Evolutionary conservation across 176 grass and related monocot genomes (phyloP).

Genomic region (Oryza rufipogon): DNA sequence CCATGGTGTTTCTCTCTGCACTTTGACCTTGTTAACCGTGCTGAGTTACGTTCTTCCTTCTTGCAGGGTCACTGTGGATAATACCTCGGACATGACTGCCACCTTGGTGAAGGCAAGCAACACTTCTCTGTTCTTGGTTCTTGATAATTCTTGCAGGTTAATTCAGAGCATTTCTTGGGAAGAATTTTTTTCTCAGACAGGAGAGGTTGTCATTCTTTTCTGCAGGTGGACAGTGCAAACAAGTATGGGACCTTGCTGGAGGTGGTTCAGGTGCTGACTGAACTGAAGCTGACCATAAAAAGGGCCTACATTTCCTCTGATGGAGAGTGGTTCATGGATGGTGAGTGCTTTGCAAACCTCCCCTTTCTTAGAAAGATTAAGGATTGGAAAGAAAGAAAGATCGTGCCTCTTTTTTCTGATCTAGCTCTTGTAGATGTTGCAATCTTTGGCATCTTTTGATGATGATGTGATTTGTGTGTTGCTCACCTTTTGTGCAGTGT

Average conservation of each 20-base stretch:
- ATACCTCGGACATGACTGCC: conserved; percentile 68
- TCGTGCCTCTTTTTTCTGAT: conserved; percentile 30
- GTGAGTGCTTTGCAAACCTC: conserved; percentile 52
- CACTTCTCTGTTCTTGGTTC: conserved; percentile 18
- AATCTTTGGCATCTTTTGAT: conserved; percentile 35
- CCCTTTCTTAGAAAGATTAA: conserved; percentile 48
- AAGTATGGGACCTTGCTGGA: conserved; percentile 93
- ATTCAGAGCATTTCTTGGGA: not conserved
- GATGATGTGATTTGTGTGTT: not conserved
- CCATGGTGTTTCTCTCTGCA: conserved; percentile 17
- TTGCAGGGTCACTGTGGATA: conserved; percentile 89
- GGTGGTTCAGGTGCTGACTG: conserved; percentile 93
- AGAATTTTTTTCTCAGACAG: not conserved
- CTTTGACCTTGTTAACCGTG: conserved; percentile 26
- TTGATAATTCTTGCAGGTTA: conserved; percentile 32
- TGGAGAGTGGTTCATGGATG: conserved; percentile 99
- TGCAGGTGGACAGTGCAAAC: conserved; percentile 95
- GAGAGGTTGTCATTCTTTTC: conserved; percentile 16
- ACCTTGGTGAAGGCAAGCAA: conserved; percentile 85
- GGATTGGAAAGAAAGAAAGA: conserved; percentile 9
- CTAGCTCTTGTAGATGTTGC: conserved; percentile 36
- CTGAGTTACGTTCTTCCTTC: not conserved
- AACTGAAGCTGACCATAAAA: conserved; percentile 88
- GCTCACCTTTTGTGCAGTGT: conserved; percentile 62
- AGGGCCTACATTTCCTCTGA: conserved; percentile 98